Evolutionary conservation across 192 early-diverging fungal species (phyloP).

Genomic region (Chytriomyces confervae): DNA sequence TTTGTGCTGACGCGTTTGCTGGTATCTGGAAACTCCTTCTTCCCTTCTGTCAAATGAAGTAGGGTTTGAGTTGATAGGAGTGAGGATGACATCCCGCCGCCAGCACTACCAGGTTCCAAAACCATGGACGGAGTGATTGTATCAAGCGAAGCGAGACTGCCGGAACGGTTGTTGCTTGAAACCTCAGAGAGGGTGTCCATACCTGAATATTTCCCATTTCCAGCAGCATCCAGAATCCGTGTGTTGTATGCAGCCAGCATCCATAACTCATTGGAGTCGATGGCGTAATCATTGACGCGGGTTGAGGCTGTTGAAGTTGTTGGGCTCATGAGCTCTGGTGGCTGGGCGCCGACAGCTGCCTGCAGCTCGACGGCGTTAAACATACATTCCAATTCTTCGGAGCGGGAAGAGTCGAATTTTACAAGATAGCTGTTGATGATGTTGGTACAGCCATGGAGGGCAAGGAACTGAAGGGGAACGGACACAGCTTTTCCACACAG

Average conservation of each 20-base stretch:
- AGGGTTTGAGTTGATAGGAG: background rate
- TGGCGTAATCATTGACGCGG: constrained; percentile 9
- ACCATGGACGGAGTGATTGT: background rate
- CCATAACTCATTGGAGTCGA: constrained; percentile 28
- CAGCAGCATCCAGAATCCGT: background rate
- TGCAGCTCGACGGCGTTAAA: background rate
- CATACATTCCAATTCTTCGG: constrained; percentile 23
- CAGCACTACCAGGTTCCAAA: too few species aligned
- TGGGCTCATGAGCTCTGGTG: background rate
- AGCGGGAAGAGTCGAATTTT: background rate
- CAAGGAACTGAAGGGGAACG: background rate
- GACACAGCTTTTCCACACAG: background rate
- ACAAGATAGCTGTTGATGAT: constrained; percentile 13
- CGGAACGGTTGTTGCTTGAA: background rate
- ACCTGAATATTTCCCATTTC: background rate
- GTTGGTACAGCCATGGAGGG: constrained; percentile 10
- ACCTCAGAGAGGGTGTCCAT: background rate
- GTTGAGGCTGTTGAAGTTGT: background rate
- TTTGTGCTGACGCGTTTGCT: background rate
- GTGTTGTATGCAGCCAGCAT: constrained; percentile 30
- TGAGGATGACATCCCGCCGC: background rate
- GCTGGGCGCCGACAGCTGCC: constrained; percentile 12
- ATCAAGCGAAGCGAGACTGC: background rate
- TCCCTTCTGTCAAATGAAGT: background rate
- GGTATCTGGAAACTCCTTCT: background rate